Evolutionary conservation across 1,284 basidiomycete genomes (phyloP).

Genomic region (Marasmius fiardii): DNA sequence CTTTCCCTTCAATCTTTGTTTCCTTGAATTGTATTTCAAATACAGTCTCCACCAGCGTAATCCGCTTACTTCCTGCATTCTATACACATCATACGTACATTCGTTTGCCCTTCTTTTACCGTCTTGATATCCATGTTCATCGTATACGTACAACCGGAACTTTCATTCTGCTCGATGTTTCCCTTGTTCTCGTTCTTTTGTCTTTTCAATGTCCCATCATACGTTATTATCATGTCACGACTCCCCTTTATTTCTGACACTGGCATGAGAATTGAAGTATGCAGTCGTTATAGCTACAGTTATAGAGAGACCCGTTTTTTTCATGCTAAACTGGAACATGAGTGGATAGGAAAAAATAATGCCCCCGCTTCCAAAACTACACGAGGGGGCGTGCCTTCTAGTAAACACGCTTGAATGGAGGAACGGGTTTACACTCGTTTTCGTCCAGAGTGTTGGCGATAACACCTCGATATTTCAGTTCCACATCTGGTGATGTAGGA

Average conservation of each 20-base stretch:
- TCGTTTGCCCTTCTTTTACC: not conserved
- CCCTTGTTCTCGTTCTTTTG: not conserved
- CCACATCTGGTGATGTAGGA: conserved; percentile 74
- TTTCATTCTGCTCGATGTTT: not conserved
- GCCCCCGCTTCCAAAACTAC: too few species aligned
- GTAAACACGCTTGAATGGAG: conserved; percentile 87
- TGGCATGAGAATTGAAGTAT: not conserved
- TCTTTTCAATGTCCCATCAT: not conserved
- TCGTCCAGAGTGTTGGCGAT: conserved; percentile 89
- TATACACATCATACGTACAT: not conserved
- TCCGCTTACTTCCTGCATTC: not conserved
- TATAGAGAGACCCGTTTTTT: too few species aligned
- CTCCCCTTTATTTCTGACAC: not conserved
- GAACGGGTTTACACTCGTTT: conserved; percentile 90
- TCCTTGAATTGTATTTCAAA: not conserved
- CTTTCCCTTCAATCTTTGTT: not conserved
- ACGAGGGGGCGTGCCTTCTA: conserved; percentile 28
- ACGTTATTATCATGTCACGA: too few species aligned
- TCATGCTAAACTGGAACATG: not conserved
- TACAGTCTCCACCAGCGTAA: not conserved
- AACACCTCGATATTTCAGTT: conserved; percentile 87
- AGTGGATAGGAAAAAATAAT: not conserved
- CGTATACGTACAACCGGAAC: not conserved
- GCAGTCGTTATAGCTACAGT: too few species aligned
- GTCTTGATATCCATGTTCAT: not conserved